A percentile compares a stretch with the other conserved stretches of the same genome.
Conservation (phyloP, 345 rosid species). For the Rhodamnia argentea region DNA sequence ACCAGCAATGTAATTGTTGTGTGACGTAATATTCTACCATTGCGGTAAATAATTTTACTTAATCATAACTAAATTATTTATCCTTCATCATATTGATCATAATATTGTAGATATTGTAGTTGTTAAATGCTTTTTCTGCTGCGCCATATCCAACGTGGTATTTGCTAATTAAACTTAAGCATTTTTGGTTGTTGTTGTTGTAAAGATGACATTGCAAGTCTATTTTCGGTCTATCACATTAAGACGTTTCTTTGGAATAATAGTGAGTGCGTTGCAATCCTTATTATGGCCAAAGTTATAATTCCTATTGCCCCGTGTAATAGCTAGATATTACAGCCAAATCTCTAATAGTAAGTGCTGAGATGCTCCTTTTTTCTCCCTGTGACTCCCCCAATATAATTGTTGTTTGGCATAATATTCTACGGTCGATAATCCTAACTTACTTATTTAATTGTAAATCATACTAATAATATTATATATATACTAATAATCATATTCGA, state of each 20-base stretch:
- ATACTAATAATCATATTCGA: not conserved
- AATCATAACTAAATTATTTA: not conserved
- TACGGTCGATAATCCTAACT: not conserved
- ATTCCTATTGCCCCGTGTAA: not conserved
- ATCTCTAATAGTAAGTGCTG: not conserved
- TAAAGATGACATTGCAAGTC: not conserved
- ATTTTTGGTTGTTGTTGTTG: not conserved
- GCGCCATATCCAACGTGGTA: not conserved
- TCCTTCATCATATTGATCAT: not conserved
- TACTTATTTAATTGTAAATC: not conserved
- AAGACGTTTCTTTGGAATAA: not conserved
- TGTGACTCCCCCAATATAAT: not conserved
- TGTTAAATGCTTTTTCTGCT: not conserved
- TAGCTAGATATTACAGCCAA: not conserved
- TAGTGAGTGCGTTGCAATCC: not conserved
- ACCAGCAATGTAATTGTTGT: not conserved
- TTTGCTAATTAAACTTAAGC: not conserved
- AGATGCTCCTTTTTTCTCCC: not conserved
- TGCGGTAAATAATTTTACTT: not conserved
- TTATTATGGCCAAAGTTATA: not conserved
- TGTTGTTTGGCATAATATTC: not conserved
- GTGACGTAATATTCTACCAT: not conserved
- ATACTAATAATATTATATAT: not conserved
- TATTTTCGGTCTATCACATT: not conserved
- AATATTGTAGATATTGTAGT: not conserved